Conservation (phyloP, 805 yeast species). For the Yueomyces sinensis region DNA sequence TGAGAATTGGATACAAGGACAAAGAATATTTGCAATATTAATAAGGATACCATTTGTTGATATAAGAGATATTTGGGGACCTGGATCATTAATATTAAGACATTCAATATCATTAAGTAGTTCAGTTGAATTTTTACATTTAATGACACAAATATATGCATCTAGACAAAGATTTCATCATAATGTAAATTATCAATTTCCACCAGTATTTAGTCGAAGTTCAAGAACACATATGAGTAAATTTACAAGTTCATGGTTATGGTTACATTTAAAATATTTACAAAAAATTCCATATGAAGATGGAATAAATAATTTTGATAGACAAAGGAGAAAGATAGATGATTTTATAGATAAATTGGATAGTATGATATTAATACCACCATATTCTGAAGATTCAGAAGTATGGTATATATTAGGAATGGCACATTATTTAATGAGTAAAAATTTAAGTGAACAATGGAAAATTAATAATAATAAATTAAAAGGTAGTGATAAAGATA, state of each 20-base stretch:
- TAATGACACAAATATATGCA: slow-evolving; percentile 19
- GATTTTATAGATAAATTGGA: slow-evolving; percentile 14
- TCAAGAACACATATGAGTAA: slow-evolving; percentile 19
- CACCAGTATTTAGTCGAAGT: slow-evolving; percentile 19
- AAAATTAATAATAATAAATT: background rate
- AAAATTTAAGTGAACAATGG: slow-evolving; percentile 8
- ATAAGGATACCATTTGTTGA: slow-evolving; percentile 38
- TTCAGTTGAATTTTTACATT: slow-evolving; percentile 14
- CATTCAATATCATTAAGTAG: slow-evolving; percentile 5
- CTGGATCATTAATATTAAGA: slow-evolving; percentile 43
- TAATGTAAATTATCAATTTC: slow-evolving; percentile 11
- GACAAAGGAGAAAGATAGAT: slow-evolving; percentile 3
- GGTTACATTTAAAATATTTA: slow-evolving; percentile 10
- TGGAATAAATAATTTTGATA: background rate
- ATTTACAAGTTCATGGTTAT: slow-evolving; percentile 17
- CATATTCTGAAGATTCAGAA: slow-evolving; percentile 23
- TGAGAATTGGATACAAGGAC: slow-evolving; percentile 43
- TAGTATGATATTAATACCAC: slow-evolving; percentile 20
- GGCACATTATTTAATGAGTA: slow-evolving; percentile 18
- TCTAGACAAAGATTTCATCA: slow-evolving; percentile 13
- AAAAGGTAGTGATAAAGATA: slow-evolving; percentile 9
- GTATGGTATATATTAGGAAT: slow-evolving; percentile 20
- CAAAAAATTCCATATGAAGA: slow-evolving; percentile 1
- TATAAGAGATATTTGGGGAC: slow-evolving; percentile 46
- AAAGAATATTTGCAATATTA: slow-evolving; percentile 36